A percentile compares a stretch with the other conserved stretches of the same genome.
These are phyloP conservation scores for Diversispora epigaea DNA, from an alignment of 192 early-diverging fungal genomes.

Conservation along the genomic window DNA sequence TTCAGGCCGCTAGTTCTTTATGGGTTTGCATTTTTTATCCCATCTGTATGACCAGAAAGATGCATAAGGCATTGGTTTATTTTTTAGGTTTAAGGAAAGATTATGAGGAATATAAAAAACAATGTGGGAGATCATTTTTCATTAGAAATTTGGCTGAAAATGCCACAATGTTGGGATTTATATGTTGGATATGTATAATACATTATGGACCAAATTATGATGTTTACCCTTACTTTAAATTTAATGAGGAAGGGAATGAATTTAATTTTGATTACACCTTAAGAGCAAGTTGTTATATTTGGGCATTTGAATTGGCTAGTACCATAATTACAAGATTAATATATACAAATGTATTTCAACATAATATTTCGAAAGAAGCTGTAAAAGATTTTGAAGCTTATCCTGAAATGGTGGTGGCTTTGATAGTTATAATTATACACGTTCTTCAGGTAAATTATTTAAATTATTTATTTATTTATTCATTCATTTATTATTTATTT, in stretches of 20 bases:
- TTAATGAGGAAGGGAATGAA: constrained; percentile 54
- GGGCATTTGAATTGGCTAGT: constrained; percentile 66
- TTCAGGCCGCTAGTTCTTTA: constrained; percentile 69
- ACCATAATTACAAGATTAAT: constrained; percentile 62
- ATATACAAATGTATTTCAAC: constrained; percentile 55
- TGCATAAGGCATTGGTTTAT: constrained; percentile 51
- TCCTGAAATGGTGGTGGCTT: constrained; percentile 64
- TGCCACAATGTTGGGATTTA: constrained; percentile 72
- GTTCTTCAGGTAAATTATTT: constrained; percentile 54
- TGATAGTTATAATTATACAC: constrained; percentile 70
- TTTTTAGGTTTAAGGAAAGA: constrained; percentile 60
- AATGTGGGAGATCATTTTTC: constrained; percentile 69
- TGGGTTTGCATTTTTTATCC: constrained; percentile 78
- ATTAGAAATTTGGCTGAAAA: constrained; percentile 76
- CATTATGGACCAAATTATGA: constrained; percentile 68
- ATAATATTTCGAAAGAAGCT: constrained; percentile 63
- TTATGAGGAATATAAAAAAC: constrained; percentile 65
- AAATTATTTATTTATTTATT: too few species aligned
- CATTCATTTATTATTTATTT: too few species aligned
- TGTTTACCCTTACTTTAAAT: constrained; percentile 71
- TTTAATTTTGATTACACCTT: constrained; percentile 62
- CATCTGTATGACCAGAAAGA: constrained; percentile 62
- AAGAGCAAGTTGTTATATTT: constrained; percentile 59
- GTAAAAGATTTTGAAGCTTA: constrained; percentile 66
- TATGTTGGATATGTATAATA: constrained; percentile 68